Evolutionary conservation across 495 filamentous ascomycete species (phyloP).

Genomic region (Wilcoxina mikolae): DNA sequence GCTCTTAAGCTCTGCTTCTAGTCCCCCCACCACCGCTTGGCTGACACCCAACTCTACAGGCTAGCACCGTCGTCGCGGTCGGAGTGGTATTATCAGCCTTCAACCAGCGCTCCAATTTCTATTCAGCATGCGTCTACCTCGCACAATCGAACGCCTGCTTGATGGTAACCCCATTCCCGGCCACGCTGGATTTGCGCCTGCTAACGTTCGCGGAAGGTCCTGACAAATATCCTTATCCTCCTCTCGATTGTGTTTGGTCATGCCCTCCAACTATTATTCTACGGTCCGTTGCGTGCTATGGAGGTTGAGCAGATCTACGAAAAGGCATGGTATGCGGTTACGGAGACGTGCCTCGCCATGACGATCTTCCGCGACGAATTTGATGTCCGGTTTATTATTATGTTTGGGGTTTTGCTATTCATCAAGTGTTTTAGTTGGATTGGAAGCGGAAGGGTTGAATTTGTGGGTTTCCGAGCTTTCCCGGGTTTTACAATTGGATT

Average conservation of each 20-base stretch:
- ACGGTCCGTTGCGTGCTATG: constrained; percentile 77
- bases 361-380: constrained; percentile 96
- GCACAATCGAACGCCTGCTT: constrained; percentile 89
- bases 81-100: constrained; percentile 78
- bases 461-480: constrained; percentile 34
- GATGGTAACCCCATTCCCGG: constrained; percentile 46
- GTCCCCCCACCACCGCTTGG: neutral
- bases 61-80: constrained; percentile 62
- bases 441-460: constrained; percentile 82
- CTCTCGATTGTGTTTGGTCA: constrained; percentile 61
- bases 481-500: neutral
- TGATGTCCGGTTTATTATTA: constrained; percentile 82
- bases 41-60: constrained; percentile 31
- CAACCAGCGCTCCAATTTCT: constrained; percentile 91
- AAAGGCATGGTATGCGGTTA: constrained; percentile 92
- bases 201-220: constrained; percentile 43
- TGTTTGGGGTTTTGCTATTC: constrained; percentile 84
- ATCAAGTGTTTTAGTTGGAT: constrained; percentile 99
- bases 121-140: constrained; percentile 88
- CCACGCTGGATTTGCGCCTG: constrained; percentile 1
- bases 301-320: constrained; percentile 96
- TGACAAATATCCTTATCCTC: constrained; percentile 76
- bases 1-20: constrained; percentile 11
- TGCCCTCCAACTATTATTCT: constrained; percentile 77
- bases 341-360: constrained; percentile 94